Conservation (phyloP, 345 rosid species). For the Pelargonium nanum region DNA sequence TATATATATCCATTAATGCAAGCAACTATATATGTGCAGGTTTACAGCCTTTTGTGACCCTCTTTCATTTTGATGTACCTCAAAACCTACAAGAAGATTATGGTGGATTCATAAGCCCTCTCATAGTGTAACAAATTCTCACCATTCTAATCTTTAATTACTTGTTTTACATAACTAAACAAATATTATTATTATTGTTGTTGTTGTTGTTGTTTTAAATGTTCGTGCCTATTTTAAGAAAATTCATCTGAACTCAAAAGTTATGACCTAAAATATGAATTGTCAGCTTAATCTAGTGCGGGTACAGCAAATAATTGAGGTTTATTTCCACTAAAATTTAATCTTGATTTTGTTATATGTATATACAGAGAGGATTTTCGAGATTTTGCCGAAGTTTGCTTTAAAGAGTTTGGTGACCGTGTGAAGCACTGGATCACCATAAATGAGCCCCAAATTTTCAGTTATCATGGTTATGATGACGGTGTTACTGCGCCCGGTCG, state of each 20-base stretch:
- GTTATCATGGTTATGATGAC: constrained; percentile 11
- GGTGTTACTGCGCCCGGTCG: constrained; percentile 38
- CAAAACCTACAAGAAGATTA: constrained; percentile 56
- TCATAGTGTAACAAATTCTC: constrained; percentile 20
- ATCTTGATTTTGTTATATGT: neutral
- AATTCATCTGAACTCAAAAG: too few relatives aligned
- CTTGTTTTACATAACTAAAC: neutral
- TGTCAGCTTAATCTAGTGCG: too few relatives aligned
- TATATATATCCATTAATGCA: neutral
- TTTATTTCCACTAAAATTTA: too few relatives aligned
- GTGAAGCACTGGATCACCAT: constrained; percentile 28
- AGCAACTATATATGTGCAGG: constrained; percentile 16
- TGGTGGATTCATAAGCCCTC: constrained; percentile 39
- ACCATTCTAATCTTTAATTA: neutral
- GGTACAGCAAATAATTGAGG: too few relatives aligned
- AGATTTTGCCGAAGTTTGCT: constrained; percentile 22
- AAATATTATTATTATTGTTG: neutral
- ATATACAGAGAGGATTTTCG: constrained; percentile 14
- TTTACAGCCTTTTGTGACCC: constrained; percentile 41
- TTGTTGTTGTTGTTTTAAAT: too few relatives aligned
- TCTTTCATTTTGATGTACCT: constrained; percentile 53
- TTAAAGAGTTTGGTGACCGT: constrained; percentile 25
- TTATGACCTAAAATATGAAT: too few relatives aligned
- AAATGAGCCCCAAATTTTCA: constrained; percentile 16
- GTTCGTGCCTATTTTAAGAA: too few relatives aligned